phyloP scores from a whole-genome alignment of 2,329 filamentous ascomycete genomes.

The Penicillium vulpinum region DNA sequence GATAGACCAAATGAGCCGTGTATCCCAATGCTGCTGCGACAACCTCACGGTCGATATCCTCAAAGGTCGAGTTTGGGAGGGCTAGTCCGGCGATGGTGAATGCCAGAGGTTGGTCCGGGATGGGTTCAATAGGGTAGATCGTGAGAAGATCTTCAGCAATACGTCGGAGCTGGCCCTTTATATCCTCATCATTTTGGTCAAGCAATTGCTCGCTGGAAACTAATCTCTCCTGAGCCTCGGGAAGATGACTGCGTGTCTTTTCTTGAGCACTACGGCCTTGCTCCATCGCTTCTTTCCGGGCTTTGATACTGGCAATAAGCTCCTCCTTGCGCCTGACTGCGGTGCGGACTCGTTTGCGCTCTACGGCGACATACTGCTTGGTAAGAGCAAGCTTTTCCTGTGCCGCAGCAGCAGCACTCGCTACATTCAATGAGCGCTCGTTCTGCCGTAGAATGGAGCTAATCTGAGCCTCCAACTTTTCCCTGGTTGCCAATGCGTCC shows the following conservation, averaged over 20 bases:
- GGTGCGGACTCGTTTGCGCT: slow-evolving; percentile 65
- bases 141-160: slow-evolving; percentile 78
- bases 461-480: slow-evolving; percentile 75
- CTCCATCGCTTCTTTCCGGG: slow-evolving; percentile 67
- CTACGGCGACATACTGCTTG: slow-evolving; percentile 57
- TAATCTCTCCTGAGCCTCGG: slow-evolving; percentile 61
- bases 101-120: slow-evolving; percentile 63
- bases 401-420: slow-evolving; percentile 39
- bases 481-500: slow-evolving; percentile 77
- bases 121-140: slow-evolving; percentile 78
- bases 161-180: slow-evolving; percentile 82
- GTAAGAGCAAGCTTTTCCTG: slow-evolving; percentile 43
- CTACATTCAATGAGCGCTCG: slow-evolving; percentile 30
- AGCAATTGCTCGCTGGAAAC: slow-evolving; percentile 57
- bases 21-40: slow-evolving; percentile 80
- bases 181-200: slow-evolving; percentile 58
- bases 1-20: slow-evolving; percentile 71
- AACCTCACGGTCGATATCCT: slow-evolving; percentile 65
- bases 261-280: slow-evolving; percentile 62
- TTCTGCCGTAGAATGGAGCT: slow-evolving; percentile 52
- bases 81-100: slow-evolving; percentile 81
- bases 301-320: slow-evolving; percentile 64
- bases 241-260: slow-evolving; percentile 61
- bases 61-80: slow-evolving; percentile 76
- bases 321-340: slow-evolving; percentile 66